phyloP scores from a whole-genome alignment of 2,329 filamentous ascomycete genomes.

The Colletotrichum filicis region DNA sequence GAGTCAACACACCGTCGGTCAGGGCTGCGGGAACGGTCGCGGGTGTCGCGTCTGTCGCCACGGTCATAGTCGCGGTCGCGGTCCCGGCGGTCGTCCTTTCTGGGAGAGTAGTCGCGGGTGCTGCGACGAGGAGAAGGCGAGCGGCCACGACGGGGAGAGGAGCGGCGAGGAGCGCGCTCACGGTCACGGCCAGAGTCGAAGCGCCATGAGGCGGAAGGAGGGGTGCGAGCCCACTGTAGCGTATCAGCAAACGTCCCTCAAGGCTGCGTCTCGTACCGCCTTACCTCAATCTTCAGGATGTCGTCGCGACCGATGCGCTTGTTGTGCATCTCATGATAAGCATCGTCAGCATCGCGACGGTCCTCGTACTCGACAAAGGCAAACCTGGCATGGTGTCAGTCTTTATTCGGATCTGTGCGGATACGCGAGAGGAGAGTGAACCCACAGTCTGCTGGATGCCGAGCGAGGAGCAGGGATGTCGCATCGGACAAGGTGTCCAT shows the following conservation, averaged over 20 bases:
- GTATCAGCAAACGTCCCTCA: constrained; percentile 17
- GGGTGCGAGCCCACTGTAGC: constrained; percentile 92
- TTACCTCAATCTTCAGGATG: constrained; percentile 95
- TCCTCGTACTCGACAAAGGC: constrained; percentile 99
- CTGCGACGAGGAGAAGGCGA: constrained; percentile 83
- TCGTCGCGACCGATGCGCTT: constrained; percentile 97
- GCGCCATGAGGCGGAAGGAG: constrained; percentile 97
- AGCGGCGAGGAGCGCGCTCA: constrained; percentile 69
- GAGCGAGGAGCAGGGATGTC: constrained; percentile 97
- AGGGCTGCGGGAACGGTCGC: constrained; percentile 80
- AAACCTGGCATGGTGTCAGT: constrained; percentile 66
- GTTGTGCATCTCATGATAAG: constrained; percentile 99
- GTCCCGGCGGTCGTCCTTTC: constrained; percentile 87
- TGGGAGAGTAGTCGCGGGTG: constrained; percentile 84
- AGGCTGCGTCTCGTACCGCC: constrained; percentile 37
- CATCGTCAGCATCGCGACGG: constrained; percentile 96
- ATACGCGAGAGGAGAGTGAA: constrained; percentile 42
- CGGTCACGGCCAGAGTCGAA: constrained; percentile 92
- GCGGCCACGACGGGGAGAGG: constrained; percentile 73
- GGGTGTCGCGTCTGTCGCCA: constrained; percentile 78
- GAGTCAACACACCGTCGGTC: constrained; percentile 63
- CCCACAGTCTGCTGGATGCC: constrained; percentile 94
- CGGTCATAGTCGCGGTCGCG: constrained; percentile 84
- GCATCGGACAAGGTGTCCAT: constrained; percentile 96
- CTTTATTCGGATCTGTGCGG: too few species aligned